Conservation (phyloP, 2,329 filamentous ascomycete species). For the Cytospora leucostoma region DNA sequence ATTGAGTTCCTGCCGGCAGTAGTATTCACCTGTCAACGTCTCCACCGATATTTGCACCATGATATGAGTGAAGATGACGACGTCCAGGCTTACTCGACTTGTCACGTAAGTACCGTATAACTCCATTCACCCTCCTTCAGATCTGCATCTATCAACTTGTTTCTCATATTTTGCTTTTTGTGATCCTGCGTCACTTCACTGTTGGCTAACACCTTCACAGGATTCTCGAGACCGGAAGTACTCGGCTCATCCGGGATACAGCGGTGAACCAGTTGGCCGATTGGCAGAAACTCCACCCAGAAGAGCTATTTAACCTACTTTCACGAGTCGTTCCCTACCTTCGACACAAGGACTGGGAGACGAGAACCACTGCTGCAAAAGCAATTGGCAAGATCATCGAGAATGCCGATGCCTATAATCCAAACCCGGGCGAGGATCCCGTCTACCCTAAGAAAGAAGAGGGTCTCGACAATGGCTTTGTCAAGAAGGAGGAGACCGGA, state of each 20-base stretch:
- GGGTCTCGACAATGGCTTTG: constrained; percentile 42
- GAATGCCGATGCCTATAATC: constrained; percentile 84
- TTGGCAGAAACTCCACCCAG: constrained; percentile 96
- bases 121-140: neutral
- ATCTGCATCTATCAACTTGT: constrained; percentile 5
- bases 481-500: constrained; percentile 49
- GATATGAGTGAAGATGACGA: constrained; percentile 56
- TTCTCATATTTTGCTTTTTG: neutral
- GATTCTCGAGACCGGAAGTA: constrained; percentile 95
- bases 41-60: constrained; percentile 24
- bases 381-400: constrained; percentile 93
- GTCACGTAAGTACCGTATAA: constrained; percentile 69
- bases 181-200: neutral
- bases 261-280: constrained; percentile 96
- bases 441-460: constrained; percentile 48
- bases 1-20: constrained; percentile 22
- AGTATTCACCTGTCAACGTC: constrained; percentile 11
- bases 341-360: constrained; percentile 95
- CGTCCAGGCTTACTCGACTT: constrained; percentile 75
- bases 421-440: constrained; percentile 71
- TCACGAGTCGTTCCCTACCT: constrained; percentile 95
- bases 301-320: constrained; percentile 94
- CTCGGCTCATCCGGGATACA: constrained; percentile 91
- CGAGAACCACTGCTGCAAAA: constrained; percentile 87
- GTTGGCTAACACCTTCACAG: constrained; percentile 47